Conservation (phyloP, 2,329 filamentous ascomycete species). For the Paecilomyces formosus region DNA sequence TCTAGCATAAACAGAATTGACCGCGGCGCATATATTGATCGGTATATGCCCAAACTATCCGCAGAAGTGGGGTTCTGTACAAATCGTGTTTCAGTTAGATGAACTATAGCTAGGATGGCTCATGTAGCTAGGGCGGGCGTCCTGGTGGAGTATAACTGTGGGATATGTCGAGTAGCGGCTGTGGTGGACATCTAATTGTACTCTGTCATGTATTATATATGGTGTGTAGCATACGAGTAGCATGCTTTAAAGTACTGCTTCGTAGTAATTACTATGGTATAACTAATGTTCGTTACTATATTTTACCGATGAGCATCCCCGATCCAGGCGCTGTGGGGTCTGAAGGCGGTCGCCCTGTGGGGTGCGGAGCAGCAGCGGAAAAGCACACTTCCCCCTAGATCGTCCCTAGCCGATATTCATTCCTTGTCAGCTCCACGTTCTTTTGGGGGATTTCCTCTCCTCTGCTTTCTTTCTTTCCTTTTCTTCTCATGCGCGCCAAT, state of each 20-base stretch:
- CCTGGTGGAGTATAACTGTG: background rate
- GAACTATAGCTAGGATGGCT: background rate
- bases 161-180: background rate
- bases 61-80: background rate
- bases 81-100: background rate
- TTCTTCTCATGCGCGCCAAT: conserved; percentile 1
- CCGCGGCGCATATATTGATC: background rate
- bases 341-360: background rate
- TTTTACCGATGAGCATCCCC: background rate
- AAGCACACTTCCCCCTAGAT: background rate
- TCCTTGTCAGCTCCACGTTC: background rate
- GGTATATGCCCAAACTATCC: background rate
- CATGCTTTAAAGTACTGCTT: background rate
- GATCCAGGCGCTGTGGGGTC: background rate
- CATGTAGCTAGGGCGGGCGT: background rate
- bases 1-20: background rate
- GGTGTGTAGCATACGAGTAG: background rate
- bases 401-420: background rate
- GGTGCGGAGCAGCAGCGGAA: background rate
- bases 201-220: background rate
- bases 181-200: background rate
- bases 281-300: too few species aligned
- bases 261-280: too few species aligned
- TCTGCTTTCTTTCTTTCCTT: background rate
- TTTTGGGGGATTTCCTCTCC: conserved; percentile 1